Evolutionary conservation across 2,329 filamentous ascomycete species (phyloP).

Genomic region (Hypocrella siamensis): DNA sequence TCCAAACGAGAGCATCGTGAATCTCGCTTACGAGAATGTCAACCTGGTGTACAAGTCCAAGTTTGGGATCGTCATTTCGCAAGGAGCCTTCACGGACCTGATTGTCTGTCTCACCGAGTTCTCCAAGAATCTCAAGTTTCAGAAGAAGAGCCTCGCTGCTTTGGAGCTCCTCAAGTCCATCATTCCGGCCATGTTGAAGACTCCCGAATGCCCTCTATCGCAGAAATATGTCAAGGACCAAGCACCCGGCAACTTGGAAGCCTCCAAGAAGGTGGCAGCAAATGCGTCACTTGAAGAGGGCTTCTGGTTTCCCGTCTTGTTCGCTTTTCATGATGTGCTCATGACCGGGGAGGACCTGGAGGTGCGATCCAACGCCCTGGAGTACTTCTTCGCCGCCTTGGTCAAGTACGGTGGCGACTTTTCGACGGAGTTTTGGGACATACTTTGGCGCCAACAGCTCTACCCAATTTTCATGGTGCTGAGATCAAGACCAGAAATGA

Average conservation of each 20-base stretch:
- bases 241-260: too few relatives aligned
- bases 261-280: slow-evolving; percentile 39
- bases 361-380: slow-evolving; percentile 77
- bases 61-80: slow-evolving; percentile 89
- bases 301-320: slow-evolving; percentile 96
- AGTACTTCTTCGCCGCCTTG: slow-evolving; percentile 91
- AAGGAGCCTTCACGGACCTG: slow-evolving; percentile 91
- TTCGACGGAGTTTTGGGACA: slow-evolving; percentile 93
- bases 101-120: slow-evolving; percentile 96
- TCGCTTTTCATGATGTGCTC: slow-evolving; percentile 95
- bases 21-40: slow-evolving; percentile 92
- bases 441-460: slow-evolving; percentile 87
- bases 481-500: slow-evolving; percentile 91
- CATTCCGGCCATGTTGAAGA: slow-evolving; percentile 87
- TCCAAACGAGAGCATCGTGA: slow-evolving; percentile 89
- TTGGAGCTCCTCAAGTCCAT: slow-evolving; percentile 91
- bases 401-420: slow-evolving; percentile 84
- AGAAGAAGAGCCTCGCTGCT: slow-evolving; percentile 93
- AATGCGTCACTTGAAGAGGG: slow-evolving; percentile 89
- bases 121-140: slow-evolving; percentile 95
- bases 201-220: slow-evolving; percentile 85
- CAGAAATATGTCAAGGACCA: slow-evolving; percentile 31
- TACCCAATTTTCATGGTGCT: slow-evolving; percentile 98
- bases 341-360: slow-evolving; percentile 99
- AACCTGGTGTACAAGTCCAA: slow-evolving; percentile 89